These are phyloP conservation scores for Calonectria pseudoturangicola DNA, from an alignment of 2,329 filamentous ascomycete species.

Conservation along the genomic window DNA sequence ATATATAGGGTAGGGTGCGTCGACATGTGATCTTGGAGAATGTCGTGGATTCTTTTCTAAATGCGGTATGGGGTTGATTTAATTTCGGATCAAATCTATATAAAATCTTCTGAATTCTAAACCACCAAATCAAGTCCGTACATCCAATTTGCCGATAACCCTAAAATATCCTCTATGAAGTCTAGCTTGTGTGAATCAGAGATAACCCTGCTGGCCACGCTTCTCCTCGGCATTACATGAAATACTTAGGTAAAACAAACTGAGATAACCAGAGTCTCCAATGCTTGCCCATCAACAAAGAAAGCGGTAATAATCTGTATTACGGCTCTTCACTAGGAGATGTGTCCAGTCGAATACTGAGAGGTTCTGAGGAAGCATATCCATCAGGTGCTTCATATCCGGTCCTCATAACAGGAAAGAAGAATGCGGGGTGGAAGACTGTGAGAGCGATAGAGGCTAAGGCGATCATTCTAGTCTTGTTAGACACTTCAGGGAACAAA, in stretches of 20 bases:
- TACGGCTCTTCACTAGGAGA: neutral
- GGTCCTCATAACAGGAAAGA: conserved; percentile 23
- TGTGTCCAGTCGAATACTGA: neutral
- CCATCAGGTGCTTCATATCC: neutral
- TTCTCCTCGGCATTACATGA: too few relatives aligned
- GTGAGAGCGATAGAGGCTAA: conserved; percentile 13
- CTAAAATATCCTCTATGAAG: neutral
- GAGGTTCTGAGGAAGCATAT: neutral
- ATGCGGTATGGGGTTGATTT: too few relatives aligned
- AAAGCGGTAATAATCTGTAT: too few relatives aligned
- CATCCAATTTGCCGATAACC: neutral
- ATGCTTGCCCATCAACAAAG: neutral
- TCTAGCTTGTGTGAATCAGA: too few relatives aligned
- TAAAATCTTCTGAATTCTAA: too few relatives aligned
- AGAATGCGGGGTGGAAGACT: conserved; percentile 23
- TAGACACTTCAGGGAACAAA: neutral
- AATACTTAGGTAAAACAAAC: too few relatives aligned
- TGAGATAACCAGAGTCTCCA: too few relatives aligned
- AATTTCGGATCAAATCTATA: too few relatives aligned
- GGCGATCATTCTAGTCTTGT: conserved; percentile 17
- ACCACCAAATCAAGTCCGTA: neutral
- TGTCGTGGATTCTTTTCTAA: too few relatives aligned
- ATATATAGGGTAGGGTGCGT: too few relatives aligned
- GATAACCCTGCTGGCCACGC: too few relatives aligned
- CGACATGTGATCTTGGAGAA: too few relatives aligned